phyloP scores from a whole-genome alignment of 768 basidiomycete genomes.

The Mycena rosella region DNA sequence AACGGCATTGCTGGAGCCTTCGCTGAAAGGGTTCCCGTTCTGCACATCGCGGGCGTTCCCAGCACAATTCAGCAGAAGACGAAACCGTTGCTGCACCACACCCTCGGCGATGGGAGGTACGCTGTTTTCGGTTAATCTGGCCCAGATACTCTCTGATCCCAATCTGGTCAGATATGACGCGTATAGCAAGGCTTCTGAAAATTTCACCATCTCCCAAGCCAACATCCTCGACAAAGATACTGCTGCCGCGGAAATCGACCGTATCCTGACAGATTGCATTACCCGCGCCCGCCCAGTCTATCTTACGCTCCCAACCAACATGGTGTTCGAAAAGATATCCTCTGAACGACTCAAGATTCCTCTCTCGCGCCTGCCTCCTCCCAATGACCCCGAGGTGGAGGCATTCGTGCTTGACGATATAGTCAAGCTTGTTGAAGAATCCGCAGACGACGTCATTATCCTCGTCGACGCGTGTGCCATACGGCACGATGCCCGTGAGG shows the following conservation, averaged over 20 bases:
- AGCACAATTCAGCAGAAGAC: slow-evolving; percentile 78
- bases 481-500: slow-evolving; percentile 75
- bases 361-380: slow-evolving; percentile 60
- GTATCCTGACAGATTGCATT: slow-evolving; percentile 78
- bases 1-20: slow-evolving; percentile 88
- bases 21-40: slow-evolving; percentile 90
- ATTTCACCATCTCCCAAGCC: slow-evolving; percentile 81
- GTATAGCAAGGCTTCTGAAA: slow-evolving; percentile 79
- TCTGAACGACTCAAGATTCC: slow-evolving; percentile 72
- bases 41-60: slow-evolving; percentile 90
- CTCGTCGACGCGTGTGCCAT: slow-evolving; percentile 87
- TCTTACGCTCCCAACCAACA: slow-evolving; percentile 86
- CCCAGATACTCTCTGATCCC: too few species aligned
- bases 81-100: slow-evolving; percentile 87
- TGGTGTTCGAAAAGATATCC: slow-evolving; percentile 78
- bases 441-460: slow-evolving; percentile 77
- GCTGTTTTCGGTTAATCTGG: slow-evolving; percentile 1
- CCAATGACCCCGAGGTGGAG: slow-evolving; percentile 71
- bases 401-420: slow-evolving; percentile 83
- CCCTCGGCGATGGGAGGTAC: slow-evolving; percentile 85
- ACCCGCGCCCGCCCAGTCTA: slow-evolving; percentile 87
- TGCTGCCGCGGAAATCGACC: slow-evolving; percentile 82
- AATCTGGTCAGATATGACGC: slow-evolving; percentile 74
- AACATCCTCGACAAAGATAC: slow-evolving; percentile 62
- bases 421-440: slow-evolving; percentile 69